phyloP scores from a whole-genome alignment of 2,329 filamentous ascomycete species.

The Cercospora zeae-maydis region DNA sequence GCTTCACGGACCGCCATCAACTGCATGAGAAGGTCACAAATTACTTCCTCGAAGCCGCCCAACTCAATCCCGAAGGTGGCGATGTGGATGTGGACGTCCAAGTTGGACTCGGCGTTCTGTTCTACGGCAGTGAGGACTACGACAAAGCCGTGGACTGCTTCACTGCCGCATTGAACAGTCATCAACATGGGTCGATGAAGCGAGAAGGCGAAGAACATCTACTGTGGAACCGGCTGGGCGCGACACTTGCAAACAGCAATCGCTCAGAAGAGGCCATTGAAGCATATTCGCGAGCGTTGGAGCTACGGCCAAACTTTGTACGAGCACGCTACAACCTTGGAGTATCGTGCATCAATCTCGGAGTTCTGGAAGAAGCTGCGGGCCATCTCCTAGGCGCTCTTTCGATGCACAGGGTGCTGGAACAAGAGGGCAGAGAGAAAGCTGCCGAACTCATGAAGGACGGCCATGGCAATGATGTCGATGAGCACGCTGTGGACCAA shows the following conservation, averaged over 20 bases:
- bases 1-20: constrained; percentile 87
- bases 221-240: constrained; percentile 94
- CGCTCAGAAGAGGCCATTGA: constrained; percentile 94
- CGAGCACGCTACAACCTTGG: constrained; percentile 95
- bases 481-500: constrained; percentile 73
- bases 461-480: constrained; percentile 48
- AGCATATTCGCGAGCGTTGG: constrained; percentile 89
- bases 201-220: constrained; percentile 83
- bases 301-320: constrained; percentile 91
- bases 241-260: constrained; percentile 91
- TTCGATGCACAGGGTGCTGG: constrained; percentile 92
- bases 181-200: constrained; percentile 79
- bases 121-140: constrained; percentile 97
- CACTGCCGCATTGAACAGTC: constrained; percentile 80
- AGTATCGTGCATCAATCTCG: constrained; percentile 95
- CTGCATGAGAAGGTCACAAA: constrained; percentile 88
- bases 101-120: constrained; percentile 91
- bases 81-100: constrained; percentile 99
- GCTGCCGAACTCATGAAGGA: constrained; percentile 75
- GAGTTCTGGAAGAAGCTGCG: constrained; percentile 88
- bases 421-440: constrained; percentile 76
- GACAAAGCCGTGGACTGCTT: constrained; percentile 99
- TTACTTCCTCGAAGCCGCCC: constrained; percentile 87
- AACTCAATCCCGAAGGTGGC: constrained; percentile 84
- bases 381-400: constrained; percentile 88